Conservation (phyloP, 1,284 basidiomycete genomes). For the Mycosarcoma mackinlayi region DNA sequence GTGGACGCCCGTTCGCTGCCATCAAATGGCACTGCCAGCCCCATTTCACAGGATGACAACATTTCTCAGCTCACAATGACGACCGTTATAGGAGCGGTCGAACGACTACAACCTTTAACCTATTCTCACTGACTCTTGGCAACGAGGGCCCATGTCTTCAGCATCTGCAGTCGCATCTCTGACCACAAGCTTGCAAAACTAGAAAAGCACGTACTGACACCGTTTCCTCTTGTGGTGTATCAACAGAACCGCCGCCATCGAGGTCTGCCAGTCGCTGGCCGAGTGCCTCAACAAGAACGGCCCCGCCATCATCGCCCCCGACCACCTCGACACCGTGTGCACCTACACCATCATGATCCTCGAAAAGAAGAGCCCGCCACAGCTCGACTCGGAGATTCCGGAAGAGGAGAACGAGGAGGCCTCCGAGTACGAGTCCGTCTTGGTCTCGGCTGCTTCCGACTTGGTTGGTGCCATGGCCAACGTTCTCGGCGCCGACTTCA, state of each 20-base stretch:
- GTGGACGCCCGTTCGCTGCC: neutral
- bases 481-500: constrained; percentile 85
- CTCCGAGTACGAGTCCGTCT: constrained; percentile 95
- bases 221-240: constrained; percentile 9
- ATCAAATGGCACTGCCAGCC: neutral
- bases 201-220: constrained; percentile 22
- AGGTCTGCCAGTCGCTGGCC: constrained; percentile 85
- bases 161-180: constrained; percentile 3
- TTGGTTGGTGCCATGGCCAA: constrained; percentile 90
- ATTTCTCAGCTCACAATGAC: constrained; percentile 88
- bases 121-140: constrained; percentile 49
- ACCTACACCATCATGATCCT: constrained; percentile 73
- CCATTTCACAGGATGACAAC: constrained; percentile 73
- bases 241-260: constrained; percentile 83
- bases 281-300: constrained; percentile 92
- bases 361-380: constrained; percentile 77
- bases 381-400: constrained; percentile 89
- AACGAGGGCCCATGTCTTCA: constrained; percentile 14
- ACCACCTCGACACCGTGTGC: constrained; percentile 74
- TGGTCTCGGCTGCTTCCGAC: constrained; percentile 93
- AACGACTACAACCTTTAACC: constrained; percentile 56
- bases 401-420: constrained; percentile 80
- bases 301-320: constrained; percentile 75
- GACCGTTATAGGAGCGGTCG: constrained; percentile 68
- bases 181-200: neutral